These are phyloP conservation scores for Penicillium verrucosum DNA, from an alignment of 2,329 filamentous ascomycete genomes.

Conservation along the genomic window DNA sequence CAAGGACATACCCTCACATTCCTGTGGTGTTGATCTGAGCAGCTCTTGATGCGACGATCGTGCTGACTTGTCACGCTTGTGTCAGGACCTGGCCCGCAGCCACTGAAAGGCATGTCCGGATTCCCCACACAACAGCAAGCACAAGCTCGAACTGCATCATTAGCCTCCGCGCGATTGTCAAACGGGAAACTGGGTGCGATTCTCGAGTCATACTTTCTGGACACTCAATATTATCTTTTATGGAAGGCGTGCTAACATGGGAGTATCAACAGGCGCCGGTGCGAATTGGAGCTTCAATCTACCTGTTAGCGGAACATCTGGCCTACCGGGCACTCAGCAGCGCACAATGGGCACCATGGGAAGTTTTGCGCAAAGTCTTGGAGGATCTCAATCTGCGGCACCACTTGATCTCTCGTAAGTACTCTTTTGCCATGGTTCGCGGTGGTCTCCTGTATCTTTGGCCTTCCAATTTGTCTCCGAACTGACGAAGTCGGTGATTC, in stretches of 20 bases:
- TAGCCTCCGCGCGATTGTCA: constrained; percentile 50
- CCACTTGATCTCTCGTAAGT: constrained; percentile 58
- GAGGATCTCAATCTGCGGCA: constrained; percentile 52
- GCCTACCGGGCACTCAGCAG: constrained; percentile 50
- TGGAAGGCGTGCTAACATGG: constrained; percentile 23
- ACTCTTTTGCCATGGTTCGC: background rate
- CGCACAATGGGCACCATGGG: constrained; percentile 51
- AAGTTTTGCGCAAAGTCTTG: constrained; percentile 57
- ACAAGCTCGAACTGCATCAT: constrained; percentile 46
- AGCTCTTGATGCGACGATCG: constrained; percentile 18
- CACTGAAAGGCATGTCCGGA: constrained; percentile 52
- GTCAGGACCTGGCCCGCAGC: constrained; percentile 50
- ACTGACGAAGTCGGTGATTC: constrained; percentile 15
- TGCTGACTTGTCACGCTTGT: constrained; percentile 16
- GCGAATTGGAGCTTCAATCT: constrained; percentile 58
- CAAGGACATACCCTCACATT: constrained; percentile 16
- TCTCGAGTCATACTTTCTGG: background rate
- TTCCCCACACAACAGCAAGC: constrained; percentile 53
- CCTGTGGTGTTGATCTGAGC: constrained; percentile 9
- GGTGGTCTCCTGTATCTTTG: background rate
- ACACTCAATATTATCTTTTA: background rate
- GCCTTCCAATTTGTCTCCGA: constrained; percentile 1
- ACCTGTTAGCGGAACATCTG: constrained; percentile 52
- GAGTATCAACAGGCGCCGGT: constrained; percentile 45
- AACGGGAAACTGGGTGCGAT: constrained; percentile 54